Base-by-base conservation (phyloP, 2,329 filamentous ascomycete genomes). In the Botryotinia narcissicola region DNA sequence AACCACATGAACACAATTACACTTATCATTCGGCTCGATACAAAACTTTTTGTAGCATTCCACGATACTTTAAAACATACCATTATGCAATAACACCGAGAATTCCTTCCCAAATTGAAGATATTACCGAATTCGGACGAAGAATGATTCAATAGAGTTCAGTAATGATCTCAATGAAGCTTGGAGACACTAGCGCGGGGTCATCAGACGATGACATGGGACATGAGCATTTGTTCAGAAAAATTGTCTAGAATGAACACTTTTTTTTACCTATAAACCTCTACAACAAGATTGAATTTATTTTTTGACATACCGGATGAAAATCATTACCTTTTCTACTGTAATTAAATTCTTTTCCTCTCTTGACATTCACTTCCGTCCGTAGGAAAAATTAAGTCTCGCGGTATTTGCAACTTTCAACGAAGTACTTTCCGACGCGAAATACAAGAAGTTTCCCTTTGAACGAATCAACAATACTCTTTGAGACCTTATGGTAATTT, bases 151-250 rank as follows among this genome's bases (percentile, higher is more conserved):
- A 69, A 59, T 57, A 57, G 66, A 22, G 48, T 57, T 42, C 18
- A 40, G 35, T 68, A 29, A 57, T 68, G 64, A 51, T 68, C 46
- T 54, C 64, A 40, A 48, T 67, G 22, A 51, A 67, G 14, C 32
- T 29, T 68, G 16, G 25, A 29, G 22, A 32, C 25, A 51, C 48
- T 25, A 68, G 48, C 35, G 64, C 37, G 48, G 35, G 67, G 68
- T 70, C 68, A 73, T 37, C 44, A 69, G 71, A 73, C 71, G 63
- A 73, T n/a, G 48, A 64, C 70, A 71, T 71, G 70, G 25, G 44
- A 61, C 71, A 69, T 69, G 71, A 42, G 71, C 71, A 46, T 40
- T 68, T 42, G 37, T 68, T 72, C 18, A 73, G 51, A 46, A 25
- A 29, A 14, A 18, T 32, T n/a, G 22, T 51, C 51, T 61, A 40